phyloP scores from a whole-genome alignment of 164 flowering plant genomes.

The Aristolochia fimbriata region DNA sequence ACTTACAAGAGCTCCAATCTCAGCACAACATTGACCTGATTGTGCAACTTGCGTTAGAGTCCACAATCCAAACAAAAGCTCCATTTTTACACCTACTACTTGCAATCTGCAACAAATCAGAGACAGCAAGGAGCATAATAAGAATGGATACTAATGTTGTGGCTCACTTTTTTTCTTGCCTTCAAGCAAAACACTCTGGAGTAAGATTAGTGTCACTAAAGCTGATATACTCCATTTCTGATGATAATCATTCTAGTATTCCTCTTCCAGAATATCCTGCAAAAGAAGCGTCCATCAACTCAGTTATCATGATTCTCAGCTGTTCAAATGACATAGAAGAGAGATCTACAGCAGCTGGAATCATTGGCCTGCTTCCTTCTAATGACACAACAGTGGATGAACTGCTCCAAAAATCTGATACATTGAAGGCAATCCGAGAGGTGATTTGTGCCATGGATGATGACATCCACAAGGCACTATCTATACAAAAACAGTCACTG shows the following conservation, averaged over 20 bases:
- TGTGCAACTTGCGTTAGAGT: slow-evolving; percentile 4
- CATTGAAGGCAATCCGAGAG: slow-evolving; percentile 19
- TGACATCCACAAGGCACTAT: neutral
- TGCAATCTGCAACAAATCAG: slow-evolving; percentile 12
- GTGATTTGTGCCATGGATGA: slow-evolving; percentile 11
- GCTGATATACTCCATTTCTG: slow-evolving; percentile 16
- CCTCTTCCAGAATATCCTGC: slow-evolving; percentile 16
- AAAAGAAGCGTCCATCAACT: slow-evolving; percentile 14
- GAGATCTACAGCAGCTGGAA: slow-evolving; percentile 17
- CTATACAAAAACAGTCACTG: slow-evolving; percentile 3
- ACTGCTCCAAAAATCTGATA: slow-evolving; percentile 13
- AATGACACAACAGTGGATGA: slow-evolving; percentile 15
- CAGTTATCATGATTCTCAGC: slow-evolving; percentile 15
- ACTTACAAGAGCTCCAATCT: slow-evolving; percentile 12
- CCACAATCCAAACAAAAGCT: slow-evolving; percentile 3
- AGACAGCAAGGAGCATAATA: slow-evolving; percentile 7
- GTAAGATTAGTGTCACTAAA: slow-evolving; percentile 9
- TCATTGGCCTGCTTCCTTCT: slow-evolving; percentile 14
- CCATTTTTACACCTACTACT: slow-evolving; percentile 10
- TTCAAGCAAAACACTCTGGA: slow-evolving; percentile 2
- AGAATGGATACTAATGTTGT: slow-evolving; percentile 4
- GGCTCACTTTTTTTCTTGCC: slow-evolving; percentile 11
- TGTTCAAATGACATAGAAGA: slow-evolving; percentile 11
- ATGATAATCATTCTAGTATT: slow-evolving; percentile 12
- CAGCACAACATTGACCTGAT: slow-evolving; percentile 10